These are phyloP conservation scores for Mucor sp. DNA, from an alignment of 371 early-diverging fungal species.

Conservation along the genomic window DNA sequence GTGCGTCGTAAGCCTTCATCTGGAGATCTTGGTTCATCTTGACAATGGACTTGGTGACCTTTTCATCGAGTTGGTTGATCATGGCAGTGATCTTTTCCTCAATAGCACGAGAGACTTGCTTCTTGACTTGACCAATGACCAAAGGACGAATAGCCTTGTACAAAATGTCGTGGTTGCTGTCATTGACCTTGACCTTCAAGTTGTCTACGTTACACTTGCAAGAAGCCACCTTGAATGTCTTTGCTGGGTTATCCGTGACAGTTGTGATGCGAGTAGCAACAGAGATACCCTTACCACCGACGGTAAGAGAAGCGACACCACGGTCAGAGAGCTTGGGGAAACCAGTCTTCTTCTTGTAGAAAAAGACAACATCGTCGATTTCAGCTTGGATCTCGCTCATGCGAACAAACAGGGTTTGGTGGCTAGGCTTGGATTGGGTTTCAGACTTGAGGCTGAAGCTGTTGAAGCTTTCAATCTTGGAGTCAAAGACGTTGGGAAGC, in stretches of 20 bases:
- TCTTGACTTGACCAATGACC: slow-evolving; percentile 48
- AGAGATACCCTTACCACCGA: slow-evolving; percentile 60
- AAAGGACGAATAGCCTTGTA: slow-evolving; percentile 53
- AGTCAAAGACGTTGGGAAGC: slow-evolving; percentile 61
- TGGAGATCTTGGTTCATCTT: slow-evolving; percentile 28
- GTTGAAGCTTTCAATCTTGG: slow-evolving; percentile 38
- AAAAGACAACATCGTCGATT: slow-evolving; percentile 56
- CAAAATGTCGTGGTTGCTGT: slow-evolving; percentile 49
- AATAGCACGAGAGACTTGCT: slow-evolving; percentile 51
- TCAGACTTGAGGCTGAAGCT: slow-evolving; percentile 40
- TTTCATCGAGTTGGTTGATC: slow-evolving; percentile 36
- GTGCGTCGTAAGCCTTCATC: slow-evolving; percentile 15
- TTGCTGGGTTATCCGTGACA: slow-evolving; percentile 28
- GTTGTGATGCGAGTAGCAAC: slow-evolving; percentile 37
- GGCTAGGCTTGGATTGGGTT: slow-evolving; percentile 46
- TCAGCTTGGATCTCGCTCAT: slow-evolving; percentile 40
- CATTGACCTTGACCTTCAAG: slow-evolving; percentile 54
- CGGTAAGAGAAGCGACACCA: slow-evolving; percentile 53
- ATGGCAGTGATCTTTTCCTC: slow-evolving; percentile 45
- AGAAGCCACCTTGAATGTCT: slow-evolving; percentile 36
- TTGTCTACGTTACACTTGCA: slow-evolving; percentile 52
- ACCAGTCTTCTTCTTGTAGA: slow-evolving; percentile 59
- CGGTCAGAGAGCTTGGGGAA: slow-evolving; percentile 61
- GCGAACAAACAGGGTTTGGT: slow-evolving; percentile 29
- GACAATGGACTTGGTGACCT: slow-evolving; percentile 29